Percentiles rank a stretch among this genome's conserved stretches.
Conservation (phyloP, 176 grass and related monocot genomes). For the Ensete glaucum region DNA sequence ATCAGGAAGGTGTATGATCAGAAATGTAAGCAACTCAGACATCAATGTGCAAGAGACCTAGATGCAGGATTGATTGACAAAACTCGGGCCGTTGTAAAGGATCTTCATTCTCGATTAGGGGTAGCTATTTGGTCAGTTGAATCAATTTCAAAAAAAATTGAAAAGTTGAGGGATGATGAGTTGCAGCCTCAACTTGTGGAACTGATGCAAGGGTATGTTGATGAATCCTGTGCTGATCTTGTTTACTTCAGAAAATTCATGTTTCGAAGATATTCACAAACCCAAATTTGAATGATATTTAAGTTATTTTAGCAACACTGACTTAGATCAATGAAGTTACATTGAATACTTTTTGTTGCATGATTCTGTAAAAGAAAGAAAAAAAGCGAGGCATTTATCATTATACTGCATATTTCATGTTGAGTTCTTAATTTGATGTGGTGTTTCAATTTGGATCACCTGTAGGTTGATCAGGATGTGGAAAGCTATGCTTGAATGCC, state of each 20-base stretch:
- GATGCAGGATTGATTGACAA: conserved; percentile 67
- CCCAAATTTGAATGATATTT: too few relatives aligned
- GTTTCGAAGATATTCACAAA: background rate
- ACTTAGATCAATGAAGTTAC: too few relatives aligned
- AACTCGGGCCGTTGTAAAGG: conserved; percentile 80
- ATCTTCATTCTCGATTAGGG: conserved; percentile 77
- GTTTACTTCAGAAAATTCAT: background rate
- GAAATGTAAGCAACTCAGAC: conserved; percentile 68
- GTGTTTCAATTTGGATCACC: too few relatives aligned
- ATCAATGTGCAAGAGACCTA: conserved; percentile 72
- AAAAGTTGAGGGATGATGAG: conserved; percentile 87
- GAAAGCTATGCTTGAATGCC: conserved; percentile 92
- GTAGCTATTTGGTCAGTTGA: conserved; percentile 82
- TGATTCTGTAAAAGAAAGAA: too few relatives aligned
- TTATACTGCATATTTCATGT: too few relatives aligned
- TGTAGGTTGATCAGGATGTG: conserved; percentile 90
- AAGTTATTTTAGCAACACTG: too few relatives aligned
- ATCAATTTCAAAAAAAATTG: conserved; percentile 94
- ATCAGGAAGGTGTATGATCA: conserved; percentile 78
- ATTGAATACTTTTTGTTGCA: too few relatives aligned
- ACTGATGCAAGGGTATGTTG: conserved; percentile 74
- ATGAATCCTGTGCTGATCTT: background rate
- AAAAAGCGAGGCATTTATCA: too few relatives aligned
- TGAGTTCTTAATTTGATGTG: too few relatives aligned
- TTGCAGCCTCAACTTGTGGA: conserved; percentile 80